phyloP scores from a whole-genome alignment of 2,329 filamentous ascomycete genomes.

The Scedosporium boydii region DNA sequence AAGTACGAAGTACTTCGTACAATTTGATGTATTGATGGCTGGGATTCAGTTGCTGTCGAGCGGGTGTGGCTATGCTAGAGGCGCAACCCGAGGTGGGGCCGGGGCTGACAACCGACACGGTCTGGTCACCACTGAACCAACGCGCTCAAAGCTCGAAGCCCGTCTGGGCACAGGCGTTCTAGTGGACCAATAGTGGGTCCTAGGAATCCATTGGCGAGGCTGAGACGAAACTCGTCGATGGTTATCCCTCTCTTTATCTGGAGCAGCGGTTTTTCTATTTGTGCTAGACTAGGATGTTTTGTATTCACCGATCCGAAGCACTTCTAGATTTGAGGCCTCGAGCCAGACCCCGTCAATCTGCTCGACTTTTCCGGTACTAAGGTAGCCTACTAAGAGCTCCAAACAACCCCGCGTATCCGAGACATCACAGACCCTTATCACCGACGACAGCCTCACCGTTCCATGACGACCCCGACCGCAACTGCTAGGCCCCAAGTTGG shows the following conservation, averaged over 20 bases:
- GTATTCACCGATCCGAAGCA: too few relatives aligned
- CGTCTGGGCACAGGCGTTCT: background rate
- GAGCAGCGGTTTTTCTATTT: background rate
- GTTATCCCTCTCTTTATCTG: background rate
- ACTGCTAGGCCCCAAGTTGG: background rate
- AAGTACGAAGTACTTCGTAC: too few relatives aligned
- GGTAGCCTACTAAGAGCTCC: background rate
- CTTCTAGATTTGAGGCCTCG: background rate
- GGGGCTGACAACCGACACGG: background rate
- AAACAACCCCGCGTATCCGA: background rate
- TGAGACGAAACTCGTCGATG: constrained; percentile 1
- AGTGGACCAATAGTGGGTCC: background rate
- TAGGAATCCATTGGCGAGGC: background rate
- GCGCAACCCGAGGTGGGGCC: background rate
- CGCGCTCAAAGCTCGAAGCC: background rate
- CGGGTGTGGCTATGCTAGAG: background rate
- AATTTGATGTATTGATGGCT: background rate
- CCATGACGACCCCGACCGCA: background rate
- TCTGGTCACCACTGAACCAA: background rate
- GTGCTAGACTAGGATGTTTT: too few relatives aligned
- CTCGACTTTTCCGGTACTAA: background rate
- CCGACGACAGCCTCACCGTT: background rate
- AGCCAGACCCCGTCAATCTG: background rate
- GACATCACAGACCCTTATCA: background rate
- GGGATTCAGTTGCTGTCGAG: background rate